Base-by-base conservation (phyloP, 1,284 basidiomycete species). In the Rhodotorula glutinis region DNA sequence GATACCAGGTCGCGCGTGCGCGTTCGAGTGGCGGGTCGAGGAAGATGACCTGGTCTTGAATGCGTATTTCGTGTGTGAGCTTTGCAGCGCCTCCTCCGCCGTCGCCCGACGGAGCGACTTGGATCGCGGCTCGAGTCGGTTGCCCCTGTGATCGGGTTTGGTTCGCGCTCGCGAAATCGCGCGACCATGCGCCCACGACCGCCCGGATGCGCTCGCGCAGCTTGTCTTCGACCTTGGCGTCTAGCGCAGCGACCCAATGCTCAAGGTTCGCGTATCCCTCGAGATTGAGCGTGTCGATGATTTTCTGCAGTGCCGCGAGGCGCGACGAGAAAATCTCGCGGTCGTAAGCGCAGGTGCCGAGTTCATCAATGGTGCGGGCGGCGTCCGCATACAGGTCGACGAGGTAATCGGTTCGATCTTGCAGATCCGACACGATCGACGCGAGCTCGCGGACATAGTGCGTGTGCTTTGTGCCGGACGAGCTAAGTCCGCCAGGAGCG, bases 191-290 rank as follows among this genome's bases (percentile, higher is more conserved):
- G 73, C 89, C 86, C 60, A 93, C 89, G 69, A 94, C 88, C 43
- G 88, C 84, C 5, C 83, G 82, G 38, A 98, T 80, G 17, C 96
- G 86, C 66, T 86, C 85, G n/a, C 89, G 80, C 1, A 98, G 82
- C 53, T 92, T 90, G 1, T 79, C 81, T 76, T 97, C 92, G 76
- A 98, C 93, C 68, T 87, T 86, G 72, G 86, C 84, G 77, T 98
- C 94, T 16, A 98, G 84, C 62, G 90, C 87, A 0, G 87, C 85
- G 0, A 97, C 92, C 94, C 94, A 98, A 60, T 91, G 86, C 67
- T 97, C 93, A n/a, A 98, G 85, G 76, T 98, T 99, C 10, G 93
- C 91, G 76, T 95, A 98, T 16, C 95, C 94, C 77, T 97, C 93
- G 71, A 98, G 80, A 77, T 97, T 98, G 73, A 98, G 84, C 60